Conservation (phyloP, 1,139 yeast genomes). For the Hanseniaspora uvarum region DNA sequence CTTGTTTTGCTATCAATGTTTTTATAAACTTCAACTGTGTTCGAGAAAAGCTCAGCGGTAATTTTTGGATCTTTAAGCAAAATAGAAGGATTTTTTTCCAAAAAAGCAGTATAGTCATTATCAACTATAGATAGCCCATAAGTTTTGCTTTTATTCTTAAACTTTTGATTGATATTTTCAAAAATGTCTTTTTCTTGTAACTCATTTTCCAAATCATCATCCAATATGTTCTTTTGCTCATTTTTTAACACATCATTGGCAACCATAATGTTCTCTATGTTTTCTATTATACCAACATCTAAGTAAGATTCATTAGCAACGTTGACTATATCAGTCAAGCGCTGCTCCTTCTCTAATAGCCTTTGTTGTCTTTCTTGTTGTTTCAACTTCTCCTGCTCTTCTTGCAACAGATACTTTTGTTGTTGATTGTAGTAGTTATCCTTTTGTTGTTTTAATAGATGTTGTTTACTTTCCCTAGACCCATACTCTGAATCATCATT, state of each 20-base stretch:
- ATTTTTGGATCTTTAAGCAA: constrained; percentile 13
- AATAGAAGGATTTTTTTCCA: constrained; percentile 12
- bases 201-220: background rate
- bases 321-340: constrained; percentile 13
- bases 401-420: constrained; percentile 1
- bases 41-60: constrained; percentile 14
- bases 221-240: background rate
- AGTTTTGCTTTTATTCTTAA: constrained; percentile 8
- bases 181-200: background rate
- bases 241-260: constrained; percentile 1
- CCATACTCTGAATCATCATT: constrained; percentile 6
- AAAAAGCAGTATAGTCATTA: background rate
- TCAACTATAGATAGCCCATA: constrained; percentile 9
- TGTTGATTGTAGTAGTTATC: constrained; percentile 15
- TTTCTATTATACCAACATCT: constrained; percentile 16
- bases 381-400: constrained; percentile 11
- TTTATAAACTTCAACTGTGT: constrained; percentile 5
- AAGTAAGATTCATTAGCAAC: constrained; percentile 15
- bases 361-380: constrained; percentile 7
- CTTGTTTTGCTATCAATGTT: background rate
- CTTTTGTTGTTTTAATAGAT: constrained; percentile 11
- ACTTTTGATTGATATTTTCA: background rate
- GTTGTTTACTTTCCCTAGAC: constrained; percentile 8
- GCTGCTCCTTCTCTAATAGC: constrained; percentile 11
- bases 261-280: constrained; percentile 15